Percentiles rank a stretch among this genome's conserved stretches.
phyloP scores from a whole-genome alignment of 2,329 filamentous ascomycete genomes.

The Aspergillus vadensis region DNA sequence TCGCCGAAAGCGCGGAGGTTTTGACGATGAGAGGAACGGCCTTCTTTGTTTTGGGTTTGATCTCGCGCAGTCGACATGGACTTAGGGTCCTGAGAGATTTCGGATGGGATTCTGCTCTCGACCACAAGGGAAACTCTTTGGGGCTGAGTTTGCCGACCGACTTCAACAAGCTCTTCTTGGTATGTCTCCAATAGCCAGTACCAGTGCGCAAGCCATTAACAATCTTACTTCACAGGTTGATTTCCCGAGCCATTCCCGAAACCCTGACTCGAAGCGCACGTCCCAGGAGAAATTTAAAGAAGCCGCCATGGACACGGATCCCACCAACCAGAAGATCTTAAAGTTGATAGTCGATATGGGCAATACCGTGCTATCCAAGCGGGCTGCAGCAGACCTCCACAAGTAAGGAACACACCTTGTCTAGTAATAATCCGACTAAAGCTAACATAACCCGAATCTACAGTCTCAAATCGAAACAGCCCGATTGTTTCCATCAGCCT shows the following conservation, averaged over 20 bases:
- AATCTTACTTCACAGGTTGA: conserved; percentile 29
- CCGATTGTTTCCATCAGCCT: conserved; percentile 72
- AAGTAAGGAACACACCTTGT: conserved; percentile 42
- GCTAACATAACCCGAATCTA: conserved; percentile 31
- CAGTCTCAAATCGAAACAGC: conserved; percentile 74
- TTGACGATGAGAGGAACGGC: conserved; percentile 93
- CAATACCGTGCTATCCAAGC: conserved; percentile 90
- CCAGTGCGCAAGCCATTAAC: conserved; percentile 4
- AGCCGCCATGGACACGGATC: conserved; percentile 63
- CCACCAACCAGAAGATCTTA: conserved; percentile 71
- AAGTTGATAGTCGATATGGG: conserved; percentile 84
- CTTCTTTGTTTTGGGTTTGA: conserved; percentile 91
- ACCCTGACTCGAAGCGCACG: conserved; percentile 46
- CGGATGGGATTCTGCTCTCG: conserved; percentile 91
- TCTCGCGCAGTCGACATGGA: conserved; percentile 88
- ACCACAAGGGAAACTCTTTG: conserved; percentile 76
- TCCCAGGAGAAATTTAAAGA: conserved; percentile 54
- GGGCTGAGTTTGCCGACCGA: conserved; percentile 85
- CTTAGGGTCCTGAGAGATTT: conserved; percentile 86
- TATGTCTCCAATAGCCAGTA: conserved; percentile 40
- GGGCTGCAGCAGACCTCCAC: conserved; percentile 77
- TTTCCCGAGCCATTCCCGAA: conserved; percentile 42
- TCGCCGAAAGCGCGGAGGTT: conserved; percentile 84
- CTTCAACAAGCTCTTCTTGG: conserved; percentile 75
- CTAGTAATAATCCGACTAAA: neutral